These are phyloP conservation scores for Blepharisma japonicum DNA, from an alignment of 73 alveolate genomes.

Conservation along the genomic window DNA sequence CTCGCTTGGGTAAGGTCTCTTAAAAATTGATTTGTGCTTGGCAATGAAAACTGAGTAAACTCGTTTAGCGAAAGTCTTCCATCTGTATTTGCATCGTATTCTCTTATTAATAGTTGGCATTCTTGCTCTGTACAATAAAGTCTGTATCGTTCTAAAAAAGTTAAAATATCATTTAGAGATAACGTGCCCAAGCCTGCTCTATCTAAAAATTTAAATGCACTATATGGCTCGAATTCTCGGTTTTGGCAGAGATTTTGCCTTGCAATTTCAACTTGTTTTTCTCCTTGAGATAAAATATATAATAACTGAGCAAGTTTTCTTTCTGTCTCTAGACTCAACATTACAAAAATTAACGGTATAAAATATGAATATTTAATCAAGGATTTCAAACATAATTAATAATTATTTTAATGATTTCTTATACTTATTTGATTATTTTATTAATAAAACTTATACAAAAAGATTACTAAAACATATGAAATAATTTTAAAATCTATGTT, in stretches of 20 bases:
- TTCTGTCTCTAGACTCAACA: slow-evolving; percentile 48
- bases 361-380: too few species aligned
- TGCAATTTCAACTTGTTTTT: slow-evolving; percentile 38
- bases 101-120: slow-evolving; percentile 2
- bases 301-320: slow-evolving; percentile 50
- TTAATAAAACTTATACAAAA: too few species aligned
- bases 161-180: slow-evolving; percentile 32
- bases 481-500: too few species aligned
- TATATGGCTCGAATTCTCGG: slow-evolving; percentile 55
- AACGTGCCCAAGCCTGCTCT: slow-evolving; percentile 21
- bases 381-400: too few species aligned
- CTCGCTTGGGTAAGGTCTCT: slow-evolving; percentile 3
- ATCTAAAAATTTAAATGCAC: slow-evolving; percentile 56
- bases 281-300: slow-evolving; percentile 46
- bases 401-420: too few species aligned
- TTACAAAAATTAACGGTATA: neutral
- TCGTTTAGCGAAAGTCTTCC: slow-evolving; percentile 40
- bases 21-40: neutral
- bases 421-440: too few species aligned
- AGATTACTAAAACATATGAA: too few species aligned
- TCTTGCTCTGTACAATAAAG: neutral
- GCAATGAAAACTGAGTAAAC: neutral
- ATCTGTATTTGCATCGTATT: slow-evolving; percentile 24
- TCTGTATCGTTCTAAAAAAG: slow-evolving; percentile 29
- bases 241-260: slow-evolving; percentile 47